A percentile compares a stretch with the other conserved stretches of the same genome.
These are phyloP conservation scores for Pseudopithomyces chartarum DNA, from an alignment of 2,329 filamentous ascomycete genomes.

Conservation along the genomic window DNA sequence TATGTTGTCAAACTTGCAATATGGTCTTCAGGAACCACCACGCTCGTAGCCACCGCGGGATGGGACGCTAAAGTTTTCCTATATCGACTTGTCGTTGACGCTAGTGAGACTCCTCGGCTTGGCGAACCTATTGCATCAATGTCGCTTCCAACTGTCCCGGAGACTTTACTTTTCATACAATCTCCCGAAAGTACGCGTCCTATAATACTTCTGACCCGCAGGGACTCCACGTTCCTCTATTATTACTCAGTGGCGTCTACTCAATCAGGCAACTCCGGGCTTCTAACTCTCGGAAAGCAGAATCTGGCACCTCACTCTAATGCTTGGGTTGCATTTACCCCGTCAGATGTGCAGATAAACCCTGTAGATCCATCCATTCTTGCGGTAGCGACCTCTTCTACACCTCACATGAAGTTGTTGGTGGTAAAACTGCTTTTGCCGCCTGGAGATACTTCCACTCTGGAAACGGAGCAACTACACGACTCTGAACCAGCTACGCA, in stretches of 20 bases:
- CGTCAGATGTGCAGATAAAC: constrained; percentile 60
- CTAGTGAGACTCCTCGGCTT: constrained; percentile 33
- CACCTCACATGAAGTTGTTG: constrained; percentile 67
- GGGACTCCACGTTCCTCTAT: constrained; percentile 64
- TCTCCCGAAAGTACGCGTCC: constrained; percentile 54
- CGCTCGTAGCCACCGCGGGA: constrained; percentile 60
- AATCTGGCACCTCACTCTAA: constrained; percentile 67
- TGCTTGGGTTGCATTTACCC: constrained; percentile 68
- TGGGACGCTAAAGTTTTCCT: constrained; percentile 64
- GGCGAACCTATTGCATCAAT: constrained; percentile 50
- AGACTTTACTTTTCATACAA: constrained; percentile 59
- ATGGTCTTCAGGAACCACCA: constrained; percentile 38
- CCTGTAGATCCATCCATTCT: constrained; percentile 60
- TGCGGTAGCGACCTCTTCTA: constrained; percentile 64
- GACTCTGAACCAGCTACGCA: constrained; percentile 47
- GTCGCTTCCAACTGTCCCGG: constrained; percentile 59
- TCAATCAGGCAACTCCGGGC: constrained; percentile 5
- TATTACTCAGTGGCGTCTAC: constrained; percentile 54
- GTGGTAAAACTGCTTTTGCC: constrained; percentile 63
- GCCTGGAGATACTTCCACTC: constrained; percentile 17
- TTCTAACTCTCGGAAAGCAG: constrained; percentile 57
- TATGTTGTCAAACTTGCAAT: constrained; percentile 60
- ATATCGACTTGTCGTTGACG: constrained; percentile 47
- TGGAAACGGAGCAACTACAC: constrained; percentile 7
- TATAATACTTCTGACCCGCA: constrained; percentile 59